Percentiles rank a stretch among this genome's conserved stretches.
These are phyloP conservation scores for Erysimum cheiri DNA, from an alignment of 441 rosid genomes.

Conservation along the genomic window DNA sequence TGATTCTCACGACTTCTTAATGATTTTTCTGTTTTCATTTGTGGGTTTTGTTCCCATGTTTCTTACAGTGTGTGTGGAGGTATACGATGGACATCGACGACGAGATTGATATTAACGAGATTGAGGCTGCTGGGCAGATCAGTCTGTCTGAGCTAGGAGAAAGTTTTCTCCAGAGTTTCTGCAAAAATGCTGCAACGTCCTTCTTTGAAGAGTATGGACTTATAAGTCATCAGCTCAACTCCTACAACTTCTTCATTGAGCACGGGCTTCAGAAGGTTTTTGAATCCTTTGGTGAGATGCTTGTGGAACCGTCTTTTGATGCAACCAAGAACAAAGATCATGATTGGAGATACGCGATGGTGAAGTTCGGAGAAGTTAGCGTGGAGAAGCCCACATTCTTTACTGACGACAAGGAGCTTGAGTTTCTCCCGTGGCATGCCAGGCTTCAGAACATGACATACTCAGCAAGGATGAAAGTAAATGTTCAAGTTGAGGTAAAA, in stretches of 20 bases:
- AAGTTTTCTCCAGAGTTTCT: slow-evolving; percentile 52
- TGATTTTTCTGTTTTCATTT: slow-evolving; percentile 13
- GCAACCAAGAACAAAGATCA: slow-evolving; percentile 69
- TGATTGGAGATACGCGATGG: slow-evolving; percentile 62
- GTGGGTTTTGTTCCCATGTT: slow-evolving; percentile 9
- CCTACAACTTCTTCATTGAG: slow-evolving; percentile 69
- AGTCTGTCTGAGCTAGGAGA: slow-evolving; percentile 55
- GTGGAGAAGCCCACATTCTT: slow-evolving; percentile 66
- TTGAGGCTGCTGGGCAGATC: slow-evolving; percentile 46
- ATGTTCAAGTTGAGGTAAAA: slow-evolving; percentile 71
- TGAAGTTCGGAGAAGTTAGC: slow-evolving; percentile 67
- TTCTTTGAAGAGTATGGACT: slow-evolving; percentile 77
- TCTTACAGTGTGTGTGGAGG: slow-evolving; percentile 19
- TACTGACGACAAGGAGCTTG: slow-evolving; percentile 50
- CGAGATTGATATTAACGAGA: slow-evolving; percentile 45
- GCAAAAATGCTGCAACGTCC: slow-evolving; percentile 60
- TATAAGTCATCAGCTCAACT: slow-evolving; percentile 83
- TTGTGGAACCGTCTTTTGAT: slow-evolving; percentile 72
- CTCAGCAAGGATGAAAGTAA: slow-evolving; percentile 68
- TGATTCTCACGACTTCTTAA: neutral
- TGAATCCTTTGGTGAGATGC: slow-evolving; percentile 66
- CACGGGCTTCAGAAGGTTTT: slow-evolving; percentile 69
- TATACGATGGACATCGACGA: slow-evolving; percentile 36
- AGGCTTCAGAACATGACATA: slow-evolving; percentile 94
- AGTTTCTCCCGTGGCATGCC: slow-evolving; percentile 75